These are phyloP conservation scores for Neurospora africana DNA, from an alignment of 495 filamentous ascomycete species.

Conservation along the genomic window DNA sequence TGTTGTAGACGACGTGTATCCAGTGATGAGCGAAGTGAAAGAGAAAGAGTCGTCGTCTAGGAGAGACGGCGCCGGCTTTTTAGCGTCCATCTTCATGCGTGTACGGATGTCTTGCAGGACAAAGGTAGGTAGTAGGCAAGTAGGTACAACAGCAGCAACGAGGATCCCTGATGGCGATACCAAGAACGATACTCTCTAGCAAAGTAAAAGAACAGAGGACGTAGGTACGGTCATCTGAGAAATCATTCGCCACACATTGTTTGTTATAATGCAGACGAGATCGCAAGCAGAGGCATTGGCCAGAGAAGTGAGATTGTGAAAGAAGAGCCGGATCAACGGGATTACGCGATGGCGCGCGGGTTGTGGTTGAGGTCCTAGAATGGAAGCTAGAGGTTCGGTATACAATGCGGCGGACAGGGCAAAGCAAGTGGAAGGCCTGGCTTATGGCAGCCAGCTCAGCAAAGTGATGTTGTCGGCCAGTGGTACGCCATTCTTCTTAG, in stretches of 20 bases:
- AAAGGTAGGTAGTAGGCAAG: neutral
- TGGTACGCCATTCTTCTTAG: neutral
- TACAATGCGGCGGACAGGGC: neutral
- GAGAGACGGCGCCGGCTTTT: conserved; percentile 20
- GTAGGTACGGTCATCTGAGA: conserved; percentile 5
- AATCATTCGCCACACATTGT: conserved; percentile 26
- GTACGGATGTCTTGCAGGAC: neutral
- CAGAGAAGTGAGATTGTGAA: neutral
- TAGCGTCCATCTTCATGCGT: conserved; percentile 17
- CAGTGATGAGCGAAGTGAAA: neutral
- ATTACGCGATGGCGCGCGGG: neutral
- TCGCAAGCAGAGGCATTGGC: neutral
- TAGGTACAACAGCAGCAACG: neutral
- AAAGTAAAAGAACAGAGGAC: conserved; percentile 9
- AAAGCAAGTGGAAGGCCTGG: neutral
- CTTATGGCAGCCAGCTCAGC: neutral
- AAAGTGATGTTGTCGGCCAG: neutral
- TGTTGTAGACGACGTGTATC: conserved; percentile 1
- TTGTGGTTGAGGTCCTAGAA: neutral
- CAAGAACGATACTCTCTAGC: neutral
- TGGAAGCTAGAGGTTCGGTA: neutral
- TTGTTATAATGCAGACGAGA: conserved; percentile 16
- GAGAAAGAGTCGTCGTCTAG: conserved; percentile 20
- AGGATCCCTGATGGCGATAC: neutral
- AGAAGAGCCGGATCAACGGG: neutral